Base-by-base conservation (phyloP, 305 asterid genomes). In the Stenogyne calaminthoides region DNA sequence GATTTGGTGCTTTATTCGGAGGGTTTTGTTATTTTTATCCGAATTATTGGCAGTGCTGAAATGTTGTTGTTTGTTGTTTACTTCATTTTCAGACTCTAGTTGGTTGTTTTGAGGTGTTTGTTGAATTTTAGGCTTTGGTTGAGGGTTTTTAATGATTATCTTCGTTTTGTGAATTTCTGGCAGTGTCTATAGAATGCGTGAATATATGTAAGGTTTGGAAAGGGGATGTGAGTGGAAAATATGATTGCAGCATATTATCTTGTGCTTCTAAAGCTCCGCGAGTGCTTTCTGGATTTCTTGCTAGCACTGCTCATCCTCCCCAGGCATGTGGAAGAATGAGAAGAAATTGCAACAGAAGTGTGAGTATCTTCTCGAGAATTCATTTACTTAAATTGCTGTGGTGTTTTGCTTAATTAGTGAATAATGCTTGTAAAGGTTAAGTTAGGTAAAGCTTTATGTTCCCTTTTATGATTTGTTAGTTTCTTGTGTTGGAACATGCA, bases 211-310 rank as follows among this genome's bases (percentile, higher is more conserved):
- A 89, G 80, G 69, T 88, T 34, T 84, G 91, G 97, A 90, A 87
- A 73, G 89, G 97, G 73, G 95, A 86, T 46, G 82, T 70, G 84
- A 86, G 87, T 76, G 91, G 96, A 44, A 87, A 81, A 77, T 75
- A 75, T 63, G 96, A 90, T 68, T 89, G 95, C 82, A 84, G 89
- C 78, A 84, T 84, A 75, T 71, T 91, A 29, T 80, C 96, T n/a
- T 89, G 97, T 84, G 93, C 97, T 69, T 87, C 89, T 67, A 89
- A 84, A 85, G 92, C 92, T 74, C 95, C 96, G 29, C 86, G 98
- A 80, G 89, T 77, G 65, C 84, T 93, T 76, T 88, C 91, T 64
- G 97, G 97, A 60, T 86, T 83, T 73, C 92, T 93, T 20, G 96
- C 98, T 25, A 91, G 92, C 77, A 93, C 98, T n/a, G 76, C 95